Conservation (phyloP, 495 filamentous ascomycete genomes). For the Penicillium macrosclerotiorum region DNA sequence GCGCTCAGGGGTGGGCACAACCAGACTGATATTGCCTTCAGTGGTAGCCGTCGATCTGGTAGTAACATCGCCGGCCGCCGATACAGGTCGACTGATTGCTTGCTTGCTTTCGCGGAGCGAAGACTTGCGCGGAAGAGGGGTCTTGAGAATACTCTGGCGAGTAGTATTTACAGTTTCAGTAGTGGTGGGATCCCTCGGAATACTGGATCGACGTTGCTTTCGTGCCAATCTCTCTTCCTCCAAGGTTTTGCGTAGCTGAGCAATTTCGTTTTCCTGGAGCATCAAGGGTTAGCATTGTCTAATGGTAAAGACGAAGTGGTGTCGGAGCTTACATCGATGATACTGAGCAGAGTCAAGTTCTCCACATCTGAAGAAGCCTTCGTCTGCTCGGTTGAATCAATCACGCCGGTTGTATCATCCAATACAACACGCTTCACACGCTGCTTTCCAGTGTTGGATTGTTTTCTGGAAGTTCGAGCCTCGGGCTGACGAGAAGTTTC, state of each 20-base stretch:
- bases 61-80: slow-evolving; percentile 38
- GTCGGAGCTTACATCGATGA: slow-evolving; percentile 40
- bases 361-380: slow-evolving; percentile 30
- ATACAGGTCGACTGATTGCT: slow-evolving; percentile 32
- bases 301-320: background rate
- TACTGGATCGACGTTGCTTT: slow-evolving; percentile 40
- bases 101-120: slow-evolving; percentile 42
- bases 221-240: slow-evolving; percentile 49
- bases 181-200: slow-evolving; percentile 26
- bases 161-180: slow-evolving; percentile 37
- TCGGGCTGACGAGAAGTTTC: slow-evolving; percentile 17
- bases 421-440: slow-evolving; percentile 45
- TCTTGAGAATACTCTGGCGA: slow-evolving; percentile 36
- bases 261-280: slow-evolving; percentile 43
- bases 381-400: slow-evolving; percentile 35
- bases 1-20: slow-evolving; percentile 33
- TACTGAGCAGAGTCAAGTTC: slow-evolving; percentile 46
- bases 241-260: slow-evolving; percentile 46
- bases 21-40: slow-evolving; percentile 32
- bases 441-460: slow-evolving; percentile 43
- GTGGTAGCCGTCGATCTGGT: slow-evolving; percentile 24
- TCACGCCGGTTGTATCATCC: slow-evolving; percentile 36
- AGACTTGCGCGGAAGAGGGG: slow-evolving; percentile 43
- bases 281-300: slow-evolving; percentile 1
- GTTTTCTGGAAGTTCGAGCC: slow-evolving; percentile 25